These are phyloP conservation scores for Pyronema domesticum DNA, from an alignment of 495 filamentous ascomycete species.

Conservation along the genomic window DNA sequence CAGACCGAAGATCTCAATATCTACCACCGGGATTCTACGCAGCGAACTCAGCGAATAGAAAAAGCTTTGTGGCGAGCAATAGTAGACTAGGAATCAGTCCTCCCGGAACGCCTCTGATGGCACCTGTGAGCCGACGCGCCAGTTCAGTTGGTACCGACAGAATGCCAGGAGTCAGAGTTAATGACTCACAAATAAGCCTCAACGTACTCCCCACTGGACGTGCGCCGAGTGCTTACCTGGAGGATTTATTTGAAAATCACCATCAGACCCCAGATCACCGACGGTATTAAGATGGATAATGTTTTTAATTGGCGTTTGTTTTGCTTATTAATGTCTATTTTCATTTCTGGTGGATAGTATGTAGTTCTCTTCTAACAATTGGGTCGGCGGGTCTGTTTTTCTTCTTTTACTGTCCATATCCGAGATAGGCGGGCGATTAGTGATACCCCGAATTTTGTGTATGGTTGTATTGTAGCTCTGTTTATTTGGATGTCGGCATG, in stretches of 20 bases:
- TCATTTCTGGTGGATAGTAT: neutral
- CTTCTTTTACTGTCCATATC: neutral
- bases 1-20: conserved; percentile 43
- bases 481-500: neutral
- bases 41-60: conserved; percentile 36
- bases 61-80: conserved; percentile 34
- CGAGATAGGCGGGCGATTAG: neutral
- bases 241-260: conserved; percentile 73
- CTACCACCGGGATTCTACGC: conserved; percentile 89
- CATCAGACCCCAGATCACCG: conserved; percentile 5
- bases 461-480: neutral
- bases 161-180: conserved; percentile 27
- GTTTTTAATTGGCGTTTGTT: neutral
- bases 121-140: conserved; percentile 11
- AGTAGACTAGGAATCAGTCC: conserved; percentile 40
- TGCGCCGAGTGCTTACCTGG: conserved; percentile 79
- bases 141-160: conserved; percentile 12
- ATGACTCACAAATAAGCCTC: conserved; percentile 49
- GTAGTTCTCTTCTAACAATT: neutral
- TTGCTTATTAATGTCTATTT: neutral
- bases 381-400: neutral
- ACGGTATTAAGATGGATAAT: neutral
- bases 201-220: conserved; percentile 53
- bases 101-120: conserved; percentile 46
- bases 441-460: neutral